Evolutionary conservation across 2,329 filamentous ascomycete genomes (phyloP).

Genomic region (Boeremia lycopersici): DNA sequence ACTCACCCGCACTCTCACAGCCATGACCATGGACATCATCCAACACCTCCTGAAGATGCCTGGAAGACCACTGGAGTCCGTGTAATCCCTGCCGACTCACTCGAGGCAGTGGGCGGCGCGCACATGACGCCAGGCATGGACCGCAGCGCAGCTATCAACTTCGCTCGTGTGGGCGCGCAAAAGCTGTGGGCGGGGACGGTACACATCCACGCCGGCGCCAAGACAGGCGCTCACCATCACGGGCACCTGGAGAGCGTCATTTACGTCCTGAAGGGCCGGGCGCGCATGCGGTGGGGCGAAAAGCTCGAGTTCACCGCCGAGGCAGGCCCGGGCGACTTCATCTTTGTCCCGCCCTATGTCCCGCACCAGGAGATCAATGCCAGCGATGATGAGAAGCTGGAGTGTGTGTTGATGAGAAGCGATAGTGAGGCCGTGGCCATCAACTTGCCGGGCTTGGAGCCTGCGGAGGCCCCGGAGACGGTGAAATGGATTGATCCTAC

Average conservation of each 20-base stretch:
- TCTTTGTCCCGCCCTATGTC: slow-evolving; percentile 18
- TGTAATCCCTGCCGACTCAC: slow-evolving; percentile 6
- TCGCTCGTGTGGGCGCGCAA: slow-evolving; percentile 9
- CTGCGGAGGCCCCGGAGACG: slow-evolving; percentile 5
- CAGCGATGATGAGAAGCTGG: slow-evolving; percentile 14
- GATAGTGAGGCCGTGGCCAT: slow-evolving; percentile 16
- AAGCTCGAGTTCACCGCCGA: slow-evolving; percentile 14
- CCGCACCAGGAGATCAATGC: slow-evolving; percentile 21
- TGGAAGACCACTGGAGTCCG: slow-evolving; percentile 17
- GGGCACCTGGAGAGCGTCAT: slow-evolving; percentile 13
- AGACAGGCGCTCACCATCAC: slow-evolving; percentile 16
- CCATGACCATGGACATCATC: background rate
- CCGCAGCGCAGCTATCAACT: slow-evolving; percentile 10
- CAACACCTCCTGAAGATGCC: slow-evolving; percentile 3
- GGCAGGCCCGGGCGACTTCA: slow-evolving; percentile 15
- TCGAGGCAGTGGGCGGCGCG: slow-evolving; percentile 1
- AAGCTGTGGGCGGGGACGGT: slow-evolving; percentile 16
- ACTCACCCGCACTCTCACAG: background rate
- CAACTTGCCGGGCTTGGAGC: slow-evolving; percentile 8
- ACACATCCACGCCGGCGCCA: slow-evolving; percentile 17
- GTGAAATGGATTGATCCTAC: slow-evolving; percentile 18
- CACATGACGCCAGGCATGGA: slow-evolving; percentile 17
- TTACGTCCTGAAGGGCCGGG: slow-evolving; percentile 14
- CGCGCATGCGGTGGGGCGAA: slow-evolving; percentile 19
- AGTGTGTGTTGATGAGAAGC: slow-evolving; percentile 18